A percentile compares a stretch with the other conserved stretches of the same genome.
These are phyloP conservation scores for Misopates orontium DNA, from an alignment of 257 asterid species.

Conservation along the genomic window DNA sequence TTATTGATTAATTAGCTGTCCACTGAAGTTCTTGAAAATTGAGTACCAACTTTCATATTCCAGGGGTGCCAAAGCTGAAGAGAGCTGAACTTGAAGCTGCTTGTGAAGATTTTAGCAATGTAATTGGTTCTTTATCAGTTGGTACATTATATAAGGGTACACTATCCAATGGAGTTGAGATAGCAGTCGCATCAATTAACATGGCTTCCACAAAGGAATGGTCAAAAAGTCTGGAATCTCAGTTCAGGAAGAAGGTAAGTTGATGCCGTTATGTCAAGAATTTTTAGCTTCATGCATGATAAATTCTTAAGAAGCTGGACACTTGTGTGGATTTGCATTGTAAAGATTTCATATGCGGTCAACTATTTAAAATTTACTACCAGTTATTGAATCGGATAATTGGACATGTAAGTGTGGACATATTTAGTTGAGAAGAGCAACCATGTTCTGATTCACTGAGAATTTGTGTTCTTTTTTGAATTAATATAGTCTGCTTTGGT, in stretches of 20 bases:
- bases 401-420: too few species aligned
- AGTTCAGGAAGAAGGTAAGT: slow-evolving; percentile 76
- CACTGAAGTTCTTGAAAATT: not conserved
- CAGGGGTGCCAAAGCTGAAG: slow-evolving; percentile 84
- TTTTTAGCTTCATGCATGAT: too few species aligned
- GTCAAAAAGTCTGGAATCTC: slow-evolving; percentile 62
- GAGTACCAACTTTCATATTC: slow-evolving; percentile 17
- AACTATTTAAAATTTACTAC: too few species aligned
- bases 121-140: slow-evolving; percentile 60
- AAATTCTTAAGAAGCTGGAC: too few species aligned
- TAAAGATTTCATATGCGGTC: too few species aligned
- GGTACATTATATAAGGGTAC: slow-evolving; percentile 81
- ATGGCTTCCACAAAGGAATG: slow-evolving; percentile 60
- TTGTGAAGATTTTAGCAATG: slow-evolving; percentile 93
- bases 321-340: too few species aligned
- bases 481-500: slow-evolving; percentile 5
- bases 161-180: slow-evolving; percentile 84
- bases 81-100: slow-evolving; percentile 80
- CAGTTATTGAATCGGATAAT: too few species aligned
- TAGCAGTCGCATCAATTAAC: slow-evolving; percentile 68
- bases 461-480: not conserved
- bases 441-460: not conserved
- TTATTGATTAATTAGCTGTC: not conserved
- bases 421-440: too few species aligned
- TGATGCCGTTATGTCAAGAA: too few species aligned